Conservation (phyloP, 164 flowering plant species). For the Kingdonia uniflora region DNA sequence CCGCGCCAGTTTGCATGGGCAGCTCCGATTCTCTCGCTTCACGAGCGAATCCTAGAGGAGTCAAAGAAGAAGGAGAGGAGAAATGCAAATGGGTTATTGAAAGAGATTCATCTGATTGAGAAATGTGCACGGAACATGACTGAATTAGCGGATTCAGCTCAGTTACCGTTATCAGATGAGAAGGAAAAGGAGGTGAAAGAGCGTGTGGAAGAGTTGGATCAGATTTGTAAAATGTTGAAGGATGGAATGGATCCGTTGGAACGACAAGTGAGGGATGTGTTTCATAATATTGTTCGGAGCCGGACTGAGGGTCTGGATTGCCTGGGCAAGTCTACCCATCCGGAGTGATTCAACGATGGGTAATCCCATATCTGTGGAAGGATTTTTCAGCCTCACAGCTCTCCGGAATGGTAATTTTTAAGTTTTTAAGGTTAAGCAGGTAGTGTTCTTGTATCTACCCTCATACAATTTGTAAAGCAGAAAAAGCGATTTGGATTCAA, state of each 20-base stretch:
- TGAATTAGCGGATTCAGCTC: conserved; percentile 50
- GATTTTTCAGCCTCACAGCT: conserved; percentile 7
- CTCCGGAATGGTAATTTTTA: conserved; percentile 5
- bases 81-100: conserved; percentile 61
- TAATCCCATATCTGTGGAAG: conserved; percentile 6
- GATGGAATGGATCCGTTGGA: conserved; percentile 74
- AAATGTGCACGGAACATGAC: conserved; percentile 44
- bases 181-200: conserved; percentile 51
- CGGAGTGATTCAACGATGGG: conserved; percentile 20
- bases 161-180: conserved; percentile 59
- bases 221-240: conserved; percentile 37
- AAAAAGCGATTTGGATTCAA: conserved; percentile 25
- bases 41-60: conserved; percentile 73
- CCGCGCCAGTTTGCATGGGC: conserved; percentile 71
- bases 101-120: conserved; percentile 72
- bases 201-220: conserved; percentile 39
- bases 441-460: conserved; percentile 28
- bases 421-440: conserved; percentile 15
- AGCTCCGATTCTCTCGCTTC: conserved; percentile 41
- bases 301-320: conserved; percentile 77
- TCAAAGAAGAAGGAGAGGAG: conserved; percentile 67
- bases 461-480: conserved; percentile 40
- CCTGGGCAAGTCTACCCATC: conserved; percentile 26
- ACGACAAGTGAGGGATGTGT: conserved; percentile 76
- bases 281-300: conserved; percentile 65